These are phyloP conservation scores for Massospora cicadina DNA, from an alignment of 371 early-diverging fungal species.

Conservation along the genomic window DNA sequence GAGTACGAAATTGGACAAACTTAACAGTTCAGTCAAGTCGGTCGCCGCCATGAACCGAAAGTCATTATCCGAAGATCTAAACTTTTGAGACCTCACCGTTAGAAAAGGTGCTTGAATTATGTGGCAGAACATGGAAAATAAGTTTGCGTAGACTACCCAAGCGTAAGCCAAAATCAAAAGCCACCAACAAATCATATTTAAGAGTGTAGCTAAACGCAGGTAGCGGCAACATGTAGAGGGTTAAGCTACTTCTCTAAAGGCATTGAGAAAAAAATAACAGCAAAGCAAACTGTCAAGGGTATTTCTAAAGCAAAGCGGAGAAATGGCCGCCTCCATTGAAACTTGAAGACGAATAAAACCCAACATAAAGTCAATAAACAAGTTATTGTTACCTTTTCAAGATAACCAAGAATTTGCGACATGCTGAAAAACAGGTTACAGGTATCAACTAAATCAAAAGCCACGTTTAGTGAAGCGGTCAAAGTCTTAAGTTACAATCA, in stretches of 20 bases:
- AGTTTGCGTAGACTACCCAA: not conserved
- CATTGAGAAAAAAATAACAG: not conserved
- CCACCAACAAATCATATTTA: not conserved
- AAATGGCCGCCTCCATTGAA: too few species aligned
- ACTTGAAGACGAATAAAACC: too few species aligned
- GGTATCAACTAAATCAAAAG: too few species aligned
- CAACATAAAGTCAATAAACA: not conserved
- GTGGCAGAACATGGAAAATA: not conserved
- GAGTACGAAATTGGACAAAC: constrained; percentile 30
- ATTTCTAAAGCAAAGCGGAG: too few species aligned
- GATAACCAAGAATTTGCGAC: not conserved
- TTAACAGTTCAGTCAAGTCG: constrained; percentile 63
- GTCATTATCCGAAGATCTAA: constrained; percentile 65
- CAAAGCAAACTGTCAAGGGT: not conserved
- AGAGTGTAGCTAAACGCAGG: not conserved
- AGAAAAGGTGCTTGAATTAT: not conserved
- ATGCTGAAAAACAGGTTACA: not conserved
- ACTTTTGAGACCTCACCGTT: constrained; percentile 20
- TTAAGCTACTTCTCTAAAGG: not conserved
- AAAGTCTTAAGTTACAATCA: too few species aligned
- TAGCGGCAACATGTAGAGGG: not conserved
- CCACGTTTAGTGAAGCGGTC: too few species aligned
- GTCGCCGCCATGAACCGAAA: constrained; percentile 86
- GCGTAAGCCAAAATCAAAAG: not conserved
- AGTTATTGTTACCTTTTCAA: not conserved